Evolutionary conservation across 306 rosid species (phyloP).

Genomic region (Cicer pinnatifidum): DNA sequence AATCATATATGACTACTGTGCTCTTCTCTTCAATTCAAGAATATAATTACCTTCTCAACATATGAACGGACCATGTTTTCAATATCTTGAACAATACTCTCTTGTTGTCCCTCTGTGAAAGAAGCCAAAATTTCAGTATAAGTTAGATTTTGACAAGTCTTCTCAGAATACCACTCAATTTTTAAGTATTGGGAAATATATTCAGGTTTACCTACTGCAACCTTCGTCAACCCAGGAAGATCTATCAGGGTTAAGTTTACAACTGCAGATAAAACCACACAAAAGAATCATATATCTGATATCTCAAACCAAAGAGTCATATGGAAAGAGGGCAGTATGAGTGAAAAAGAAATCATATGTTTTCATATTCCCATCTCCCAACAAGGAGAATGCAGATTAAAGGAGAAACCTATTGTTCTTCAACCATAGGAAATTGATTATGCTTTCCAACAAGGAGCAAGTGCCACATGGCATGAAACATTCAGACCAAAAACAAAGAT

Average conservation of each 20-base stretch:
- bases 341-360: slow-evolving; percentile 9
- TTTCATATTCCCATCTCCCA: slow-evolving; percentile 9
- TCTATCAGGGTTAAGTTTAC: slow-evolving; percentile 95
- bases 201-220: slow-evolving; percentile 84
- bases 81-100: slow-evolving; percentile 88
- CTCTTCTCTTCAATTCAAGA: slow-evolving; percentile 31
- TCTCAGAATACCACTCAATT: slow-evolving; percentile 32
- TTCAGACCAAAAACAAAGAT: not conserved
- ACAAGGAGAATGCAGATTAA: slow-evolving; percentile 6
- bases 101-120: slow-evolving; percentile 89
- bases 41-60: slow-evolving; percentile 84
- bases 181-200: slow-evolving; percentile 22
- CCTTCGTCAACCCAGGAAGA: slow-evolving; percentile 99
- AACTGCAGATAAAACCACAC: slow-evolving; percentile 67
- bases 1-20: slow-evolving; percentile 4
- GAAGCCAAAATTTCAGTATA: slow-evolving; percentile 43
- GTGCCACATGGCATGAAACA: slow-evolving; percentile 15
- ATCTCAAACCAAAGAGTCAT: slow-evolving; percentile 37
- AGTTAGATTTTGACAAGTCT: slow-evolving; percentile 12
- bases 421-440: slow-evolving; percentile 5
- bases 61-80: slow-evolving; percentile 97
- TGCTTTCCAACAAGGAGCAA: slow-evolving; percentile 24
- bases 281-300: slow-evolving; percentile 39
- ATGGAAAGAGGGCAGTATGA: slow-evolving; percentile 17
- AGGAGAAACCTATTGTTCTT: slow-evolving; percentile 19